Base-by-base conservation (phyloP, 108 stramenopile species). In the Nannochloropsis gaditana region DNA sequence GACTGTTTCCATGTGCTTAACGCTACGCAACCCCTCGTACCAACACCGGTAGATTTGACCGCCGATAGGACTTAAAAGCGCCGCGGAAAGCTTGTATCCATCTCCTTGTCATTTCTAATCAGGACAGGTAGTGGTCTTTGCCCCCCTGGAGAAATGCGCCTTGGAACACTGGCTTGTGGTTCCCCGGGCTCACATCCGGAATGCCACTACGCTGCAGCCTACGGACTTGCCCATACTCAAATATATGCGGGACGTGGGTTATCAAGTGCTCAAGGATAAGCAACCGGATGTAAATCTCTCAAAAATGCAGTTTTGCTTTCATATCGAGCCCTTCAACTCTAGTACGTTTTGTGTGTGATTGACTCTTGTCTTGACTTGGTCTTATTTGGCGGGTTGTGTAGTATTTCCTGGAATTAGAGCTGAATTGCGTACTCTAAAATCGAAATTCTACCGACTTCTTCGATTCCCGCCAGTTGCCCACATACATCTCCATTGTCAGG, bases 401-500 rank as follows among this genome's bases (percentile, higher is more conserved):
- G 15, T 2, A 4, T 73, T n/a, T n/a, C 59, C 15, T 73, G 59
- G n/a, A n/a, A n/a, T n/a, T 15, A n/a, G 19, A 2, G 2, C 59
- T n/a, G 2, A 15, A 73, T 73, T n/a, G 15, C 59, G n/a, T 8
- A 73, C 59, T n/a, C 59, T 73, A 31, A 31, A 1, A 31, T 31
- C 31, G 1, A 31, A 31, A 31, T 1, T 31, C 1, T 31, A 31
- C 31, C 31, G 31, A n/a, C 59, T 6, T 73, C n/a, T 73, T 6
- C 59, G 15, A 73, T 73, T 73, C n/a, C 59, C n/a, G 15, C 19
- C n/a, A 73, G 59, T 73, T 73, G 59, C 59, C n/a, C 59, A 73
- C 59, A n/a, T 73, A 73, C 59, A 73, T 8, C n/a, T 73, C 15
- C 59, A 73, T n/a, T 73, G 59, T n/a, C 59, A 73, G n/a, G 59